phyloP scores from a whole-genome alignment of 2,329 filamentous ascomycete species.

The Sarocladium strictum region DNA sequence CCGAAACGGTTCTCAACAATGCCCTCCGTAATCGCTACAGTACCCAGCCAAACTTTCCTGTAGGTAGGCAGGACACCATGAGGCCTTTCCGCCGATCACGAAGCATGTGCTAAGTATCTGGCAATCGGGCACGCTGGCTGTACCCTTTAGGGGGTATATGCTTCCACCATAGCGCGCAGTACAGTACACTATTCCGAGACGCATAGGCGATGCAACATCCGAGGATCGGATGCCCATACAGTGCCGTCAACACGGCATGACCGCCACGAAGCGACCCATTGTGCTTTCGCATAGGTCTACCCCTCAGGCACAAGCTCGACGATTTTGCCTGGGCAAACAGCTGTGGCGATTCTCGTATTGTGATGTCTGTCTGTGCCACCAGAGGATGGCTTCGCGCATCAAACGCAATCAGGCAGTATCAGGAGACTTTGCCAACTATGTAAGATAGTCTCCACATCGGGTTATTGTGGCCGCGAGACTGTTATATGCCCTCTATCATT shows the following conservation, averaged over 20 bases:
- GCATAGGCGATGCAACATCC: not conserved
- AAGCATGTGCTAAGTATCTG: no score
- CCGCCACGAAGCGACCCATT: not conserved
- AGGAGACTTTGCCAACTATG: not conserved
- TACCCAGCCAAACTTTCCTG: no score
- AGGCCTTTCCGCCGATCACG: no score
- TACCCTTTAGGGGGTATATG: not conserved
- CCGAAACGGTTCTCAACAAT: no score
- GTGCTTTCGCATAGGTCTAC: not conserved
- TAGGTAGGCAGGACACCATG: no score
- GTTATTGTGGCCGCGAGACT: not conserved
- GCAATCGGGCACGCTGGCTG: no score
- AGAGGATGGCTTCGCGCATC: not conserved
- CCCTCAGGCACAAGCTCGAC: not conserved
- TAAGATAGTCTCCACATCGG: not conserved
- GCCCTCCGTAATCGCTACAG: no score
- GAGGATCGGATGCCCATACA: not conserved
- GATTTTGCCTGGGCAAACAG: not conserved
- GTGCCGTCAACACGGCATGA: not conserved
- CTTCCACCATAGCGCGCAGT: not conserved
- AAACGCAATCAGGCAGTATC: not conserved
- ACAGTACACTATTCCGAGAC: not conserved
- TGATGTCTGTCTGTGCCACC: not conserved
- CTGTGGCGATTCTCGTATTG: constrained; percentile 1
- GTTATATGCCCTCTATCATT: not conserved